Conservation (phyloP, 306 rosid species). For the Oemleria cerasiformis region DNA sequence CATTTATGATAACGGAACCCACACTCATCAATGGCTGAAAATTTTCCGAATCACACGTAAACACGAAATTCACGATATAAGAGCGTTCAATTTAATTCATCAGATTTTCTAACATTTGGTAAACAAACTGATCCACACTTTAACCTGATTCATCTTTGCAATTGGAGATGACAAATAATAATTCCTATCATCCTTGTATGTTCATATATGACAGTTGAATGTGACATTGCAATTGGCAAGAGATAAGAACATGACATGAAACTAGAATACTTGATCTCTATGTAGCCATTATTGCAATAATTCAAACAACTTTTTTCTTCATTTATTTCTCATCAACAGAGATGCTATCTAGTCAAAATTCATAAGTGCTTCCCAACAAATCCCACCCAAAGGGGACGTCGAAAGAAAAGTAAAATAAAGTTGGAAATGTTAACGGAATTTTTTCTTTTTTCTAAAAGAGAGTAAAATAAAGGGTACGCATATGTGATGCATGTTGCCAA, state of each 20-base stretch:
- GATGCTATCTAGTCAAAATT: conserved; percentile 12
- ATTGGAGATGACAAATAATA: not conserved
- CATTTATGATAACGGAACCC: too few relatives aligned
- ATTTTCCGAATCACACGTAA: too few relatives aligned
- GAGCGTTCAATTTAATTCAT: too few relatives aligned
- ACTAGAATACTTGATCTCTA: conserved; percentile 25
- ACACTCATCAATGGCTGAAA: too few relatives aligned
- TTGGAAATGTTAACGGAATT: not conserved
- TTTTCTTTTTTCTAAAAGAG: too few relatives aligned
- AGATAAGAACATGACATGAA: conserved; percentile 27
- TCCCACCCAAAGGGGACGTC: not conserved
- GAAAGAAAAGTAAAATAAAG: not conserved
- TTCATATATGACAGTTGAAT: conserved; percentile 22
- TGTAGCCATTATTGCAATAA: conserved; percentile 29
- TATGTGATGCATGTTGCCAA: too few relatives aligned
- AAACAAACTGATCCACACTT: too few relatives aligned
- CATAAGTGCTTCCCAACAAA: conserved; percentile 2
- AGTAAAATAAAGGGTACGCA: too few relatives aligned
- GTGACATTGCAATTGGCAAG: conserved; percentile 20
- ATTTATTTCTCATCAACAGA: not conserved
- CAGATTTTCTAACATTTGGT: too few relatives aligned
- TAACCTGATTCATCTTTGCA: too few relatives aligned
- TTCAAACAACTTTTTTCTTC: conserved; percentile 24
- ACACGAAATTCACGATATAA: too few relatives aligned
- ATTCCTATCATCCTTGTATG: not conserved